Evolutionary conservation across 2,329 filamentous ascomycete species (phyloP), one percentile per base, ranked within the genome.

Genomic region (Cyphellophora europaea): DNA sequence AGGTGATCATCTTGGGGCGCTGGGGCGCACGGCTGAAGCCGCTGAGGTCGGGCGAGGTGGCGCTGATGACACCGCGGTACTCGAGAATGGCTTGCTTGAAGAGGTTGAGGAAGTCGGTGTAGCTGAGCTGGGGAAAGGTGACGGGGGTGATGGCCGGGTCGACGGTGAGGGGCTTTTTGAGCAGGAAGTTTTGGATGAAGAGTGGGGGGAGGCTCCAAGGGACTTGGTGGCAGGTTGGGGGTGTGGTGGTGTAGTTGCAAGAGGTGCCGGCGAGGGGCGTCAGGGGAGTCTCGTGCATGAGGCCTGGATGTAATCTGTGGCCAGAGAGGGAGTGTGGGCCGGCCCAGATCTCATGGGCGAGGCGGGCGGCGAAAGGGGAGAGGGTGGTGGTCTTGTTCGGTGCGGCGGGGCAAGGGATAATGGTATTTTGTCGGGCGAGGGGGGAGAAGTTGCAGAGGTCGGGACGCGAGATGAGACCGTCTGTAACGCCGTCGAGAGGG

Each of bases 1-100:
- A 66, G 2, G 53, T 57, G 11, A 67, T 52, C 46, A 67, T 53
- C 40, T 66, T 67, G 2, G 55, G 60, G 0, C 59, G 61, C 2
- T 44, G 37, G 1, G 45, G 32, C n/a, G 21, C 21, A n/a, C 21
- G 8, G 17, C 51, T 51, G 45, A 66, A 67, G 0, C 32, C 44
- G 0, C 51, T 49, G 0, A 67, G 49, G 38, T 65, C 54, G 2
- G 61, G 54, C 28, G 61, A 49, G 13, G 49, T 36, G 1, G 59
- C 59, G 5, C 53, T 56, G 10, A 65, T 59, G 21, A 61, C 52
- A 2, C 48, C 47, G 12, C 47, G 39, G 36, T 58, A 65, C 35
- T 57, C 39, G 4, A 47, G 38, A 3, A 41, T 32, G 0, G 54
- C 56, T 15, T 40, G 33, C 15, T 40, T 41, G 32, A 59, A 50